Base-by-base conservation (phyloP, 371 early-diverging fungal species). In the Syncephalis plumigaleata region DNA sequence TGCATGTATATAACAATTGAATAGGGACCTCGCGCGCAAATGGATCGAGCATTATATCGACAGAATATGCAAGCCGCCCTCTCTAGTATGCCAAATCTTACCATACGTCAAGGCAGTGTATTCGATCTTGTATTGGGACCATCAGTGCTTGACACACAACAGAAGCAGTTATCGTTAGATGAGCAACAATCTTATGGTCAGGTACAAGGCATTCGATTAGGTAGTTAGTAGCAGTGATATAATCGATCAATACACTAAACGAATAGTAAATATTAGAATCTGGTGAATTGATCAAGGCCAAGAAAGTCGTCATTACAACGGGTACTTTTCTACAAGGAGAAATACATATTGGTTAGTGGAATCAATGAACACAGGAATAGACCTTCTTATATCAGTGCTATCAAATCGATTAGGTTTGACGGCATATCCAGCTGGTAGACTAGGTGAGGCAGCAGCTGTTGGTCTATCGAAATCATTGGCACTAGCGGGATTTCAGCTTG, bases 261-360 rank as follows among this genome's bases (percentile, higher is more conserved):
- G 18, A 9, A 45, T 25, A 5, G 5, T 18, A 18, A 3, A 11
- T 46, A 20, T 57, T n/a, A 75, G 79, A 77, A 26, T 65, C 68
- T 31, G 81, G 84, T 13, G 74, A 79, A 42, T 58, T 68, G 3
- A 73, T 86, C 31, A 60, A 67, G 48, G 69, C 84, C n/a, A 67
- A 71, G 2, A 79, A 76, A 42, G 79, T 87, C 2, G 66, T 87
- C 0, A 80, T 87, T 15, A 85, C 87, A 1, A 87, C 88, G 2
- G 88, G 88, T 15, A 87, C 88, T 11, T 87, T 87, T 54, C 64
- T 87, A 44, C 71, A 78, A 37, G 88, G 88, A 39, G 86, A 87
- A 48, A 87, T 87, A 49, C 83, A 81, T 62, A 70, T 84, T 39
- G 79, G 71, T 61, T 56, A 49, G n/a, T 17, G 9, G 25, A 11